Conservation (phyloP, 257 asterid species). For the Ocimum tenuiflorum region DNA sequence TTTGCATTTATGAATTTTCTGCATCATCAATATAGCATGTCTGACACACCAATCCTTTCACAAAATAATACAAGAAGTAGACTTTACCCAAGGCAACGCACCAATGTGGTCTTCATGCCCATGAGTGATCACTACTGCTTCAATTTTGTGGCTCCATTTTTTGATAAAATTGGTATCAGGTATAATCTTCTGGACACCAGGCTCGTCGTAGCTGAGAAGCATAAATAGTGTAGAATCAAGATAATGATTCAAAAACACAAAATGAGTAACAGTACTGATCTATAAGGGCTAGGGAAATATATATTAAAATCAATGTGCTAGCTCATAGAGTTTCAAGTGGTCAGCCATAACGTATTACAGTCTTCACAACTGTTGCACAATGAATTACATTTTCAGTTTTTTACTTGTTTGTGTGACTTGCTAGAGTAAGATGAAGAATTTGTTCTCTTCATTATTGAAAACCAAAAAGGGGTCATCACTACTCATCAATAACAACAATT, state of each 20-base stretch:
- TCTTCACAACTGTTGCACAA: background rate
- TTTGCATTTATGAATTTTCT: background rate
- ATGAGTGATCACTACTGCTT: conserved; percentile 95
- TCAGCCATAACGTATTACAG: background rate
- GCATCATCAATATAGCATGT: background rate
- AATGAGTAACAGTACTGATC: background rate
- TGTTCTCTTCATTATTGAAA: background rate
- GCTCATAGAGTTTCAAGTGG: background rate
- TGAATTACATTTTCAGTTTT: background rate
- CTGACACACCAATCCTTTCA: background rate
- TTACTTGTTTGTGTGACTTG: background rate
- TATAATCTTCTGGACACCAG: conserved; percentile 95
- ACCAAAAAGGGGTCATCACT: background rate
- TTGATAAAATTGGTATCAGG: conserved; percentile 92
- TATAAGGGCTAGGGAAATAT: background rate
- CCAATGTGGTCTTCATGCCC: conserved; percentile 99
- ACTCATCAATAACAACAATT: conserved; percentile 5
- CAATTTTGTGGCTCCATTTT: conserved; percentile 99
- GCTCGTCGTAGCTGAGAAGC: conserved; percentile 67
- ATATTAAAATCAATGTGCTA: background rate
- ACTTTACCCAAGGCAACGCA: conserved; percentile 99
- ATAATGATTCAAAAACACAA: background rate
- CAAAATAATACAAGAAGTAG: conserved; percentile 27
- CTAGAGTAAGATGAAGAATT: background rate
- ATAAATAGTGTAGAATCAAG: conserved; percentile 11